Percentiles rank a stretch among this genome's conserved stretches.
Conservation (phyloP, 441 rosid genomes). For the Euphorbia schlechtendalii region DNA sequence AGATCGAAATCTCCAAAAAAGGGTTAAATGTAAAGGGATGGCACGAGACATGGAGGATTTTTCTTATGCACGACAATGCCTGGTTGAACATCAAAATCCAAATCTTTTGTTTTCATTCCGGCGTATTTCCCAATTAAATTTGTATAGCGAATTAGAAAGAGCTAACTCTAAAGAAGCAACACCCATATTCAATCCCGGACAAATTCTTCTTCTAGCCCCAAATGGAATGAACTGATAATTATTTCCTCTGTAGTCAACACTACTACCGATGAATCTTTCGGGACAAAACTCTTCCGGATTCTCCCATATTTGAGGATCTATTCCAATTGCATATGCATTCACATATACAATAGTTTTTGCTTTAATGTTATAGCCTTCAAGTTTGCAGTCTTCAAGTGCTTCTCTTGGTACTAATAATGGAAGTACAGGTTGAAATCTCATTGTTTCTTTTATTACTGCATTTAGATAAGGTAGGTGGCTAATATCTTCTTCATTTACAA, state of each 20-base stretch:
- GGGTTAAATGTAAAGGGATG: constrained; percentile 7
- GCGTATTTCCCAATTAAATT: constrained; percentile 27
- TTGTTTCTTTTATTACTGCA: too few relatives aligned
- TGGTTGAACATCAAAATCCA: not conserved
- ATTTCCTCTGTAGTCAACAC: constrained; percentile 7
- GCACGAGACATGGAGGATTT: constrained; percentile 16
- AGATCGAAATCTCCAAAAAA: too few relatives aligned
- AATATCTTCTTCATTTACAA: constrained; percentile 23
- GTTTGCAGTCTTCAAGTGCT: constrained; percentile 10
- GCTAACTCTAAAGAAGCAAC: constrained; percentile 15
- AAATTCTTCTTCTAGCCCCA: constrained; percentile 22
- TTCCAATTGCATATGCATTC: constrained; percentile 13
- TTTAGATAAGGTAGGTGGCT: too few relatives aligned
- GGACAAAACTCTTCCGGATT: constrained; percentile 19
- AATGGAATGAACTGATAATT: constrained; percentile 23
- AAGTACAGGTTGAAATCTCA: constrained; percentile 23
- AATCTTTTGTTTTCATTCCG: constrained; percentile 9
- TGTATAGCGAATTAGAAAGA: constrained; percentile 21
- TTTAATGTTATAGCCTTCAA: constrained; percentile 15
- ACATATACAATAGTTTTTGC: constrained; percentile 15
- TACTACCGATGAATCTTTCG: too few relatives aligned
- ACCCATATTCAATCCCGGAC: constrained; percentile 20
- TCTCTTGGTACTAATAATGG: constrained; percentile 25
- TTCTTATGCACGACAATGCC: constrained; percentile 38
- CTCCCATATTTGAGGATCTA: constrained; percentile 17